A percentile compares a stretch with the other conserved stretches of the same genome.
These are phyloP conservation scores for Colletotrichum simmondsii DNA, from an alignment of 2,329 filamentous ascomycete species.

Conservation along the genomic window DNA sequence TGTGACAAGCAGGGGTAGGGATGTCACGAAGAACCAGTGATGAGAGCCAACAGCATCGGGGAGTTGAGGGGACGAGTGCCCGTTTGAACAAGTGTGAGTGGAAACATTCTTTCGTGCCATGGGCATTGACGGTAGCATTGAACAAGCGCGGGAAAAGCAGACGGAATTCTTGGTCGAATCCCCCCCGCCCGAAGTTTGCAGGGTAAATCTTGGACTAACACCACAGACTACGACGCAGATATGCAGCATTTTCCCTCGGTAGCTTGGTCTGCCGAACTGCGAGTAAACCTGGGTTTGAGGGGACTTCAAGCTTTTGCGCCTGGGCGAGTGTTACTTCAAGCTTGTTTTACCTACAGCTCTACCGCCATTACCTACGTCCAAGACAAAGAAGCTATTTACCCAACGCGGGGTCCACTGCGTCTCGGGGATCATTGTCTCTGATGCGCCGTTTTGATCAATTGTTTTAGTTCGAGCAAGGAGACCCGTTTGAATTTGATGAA, in stretches of 20 bases:
- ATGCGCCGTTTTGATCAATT: conserved; percentile 5
- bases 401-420: not conserved
- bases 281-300: not conserved
- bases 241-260: not conserved
- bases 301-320: not conserved
- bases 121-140: not conserved
- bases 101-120: not conserved
- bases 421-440: not conserved
- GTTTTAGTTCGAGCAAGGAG: conserved; percentile 4
- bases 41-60: not conserved
- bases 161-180: conserved; percentile 14
- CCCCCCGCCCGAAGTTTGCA: conserved; percentile 7
- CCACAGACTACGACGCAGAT: not conserved
- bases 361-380: not conserved
- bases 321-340: not conserved
- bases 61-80: not conserved
- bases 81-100: conserved; percentile 11
- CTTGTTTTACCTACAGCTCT: conserved; percentile 7
- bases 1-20: conserved; percentile 24
- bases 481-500: not conserved
- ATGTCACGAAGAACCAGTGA: conserved; percentile 4
- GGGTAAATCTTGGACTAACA: conserved; percentile 23
- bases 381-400: not conserved
- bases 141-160: not conserved
- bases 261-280: not conserved